These are phyloP conservation scores for Magnusiomyces suaveolens DNA, from an alignment of 1,139 yeast genomes.

Conservation along the genomic window DNA sequence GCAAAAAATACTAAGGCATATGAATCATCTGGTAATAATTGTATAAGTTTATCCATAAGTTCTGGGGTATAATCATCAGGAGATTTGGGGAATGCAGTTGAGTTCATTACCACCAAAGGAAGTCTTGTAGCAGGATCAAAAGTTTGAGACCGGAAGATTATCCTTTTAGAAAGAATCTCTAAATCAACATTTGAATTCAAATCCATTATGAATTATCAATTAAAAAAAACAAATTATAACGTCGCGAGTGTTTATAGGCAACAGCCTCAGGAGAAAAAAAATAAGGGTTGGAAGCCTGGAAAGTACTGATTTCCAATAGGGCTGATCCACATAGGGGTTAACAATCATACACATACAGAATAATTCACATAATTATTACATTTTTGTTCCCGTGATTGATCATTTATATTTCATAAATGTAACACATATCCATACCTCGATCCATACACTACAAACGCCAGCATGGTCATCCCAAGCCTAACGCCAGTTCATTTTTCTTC, in stretches of 20 bases:
- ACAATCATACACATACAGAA: too few species aligned
- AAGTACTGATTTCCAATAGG: background rate
- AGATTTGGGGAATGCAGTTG: constrained; percentile 48
- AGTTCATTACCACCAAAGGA: constrained; percentile 65
- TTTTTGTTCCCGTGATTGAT: too few species aligned
- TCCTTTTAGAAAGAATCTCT: constrained; percentile 29
- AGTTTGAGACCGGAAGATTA: constrained; percentile 51
- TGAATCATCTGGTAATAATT: constrained; percentile 43
- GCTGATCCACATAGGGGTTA: background rate
- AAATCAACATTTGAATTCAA: constrained; percentile 17
- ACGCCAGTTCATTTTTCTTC: background rate
- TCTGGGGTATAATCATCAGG: constrained; percentile 13
- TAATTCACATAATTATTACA: too few species aligned
- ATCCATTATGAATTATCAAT: constrained; percentile 12
- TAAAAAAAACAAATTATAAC: background rate
- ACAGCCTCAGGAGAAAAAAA: background rate
- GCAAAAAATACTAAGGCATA: constrained; percentile 66
- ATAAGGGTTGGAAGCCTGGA: background rate
- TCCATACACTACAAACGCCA: background rate
- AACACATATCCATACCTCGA: too few species aligned
- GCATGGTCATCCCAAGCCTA: background rate
- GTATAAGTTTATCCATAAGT: constrained; percentile 24
- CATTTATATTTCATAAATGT: too few species aligned
- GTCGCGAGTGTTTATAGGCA: background rate
- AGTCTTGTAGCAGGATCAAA: constrained; percentile 51